These are phyloP conservation scores for Pestalotiopsis sp. DNA, from an alignment of 2,329 filamentous ascomycete genomes.

Conservation along the genomic window DNA sequence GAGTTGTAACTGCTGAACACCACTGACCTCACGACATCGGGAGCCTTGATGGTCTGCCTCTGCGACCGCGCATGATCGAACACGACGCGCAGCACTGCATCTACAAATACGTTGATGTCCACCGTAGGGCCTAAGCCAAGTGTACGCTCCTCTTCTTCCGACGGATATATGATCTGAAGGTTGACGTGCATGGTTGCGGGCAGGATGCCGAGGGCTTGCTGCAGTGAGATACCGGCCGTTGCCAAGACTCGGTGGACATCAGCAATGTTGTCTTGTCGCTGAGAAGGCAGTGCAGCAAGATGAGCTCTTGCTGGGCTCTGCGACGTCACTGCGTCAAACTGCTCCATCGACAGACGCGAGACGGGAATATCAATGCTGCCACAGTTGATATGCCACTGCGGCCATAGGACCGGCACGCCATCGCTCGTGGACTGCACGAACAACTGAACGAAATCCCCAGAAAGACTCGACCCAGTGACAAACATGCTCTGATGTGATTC, in stretches of 20 bases:
- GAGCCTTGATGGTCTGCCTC: slow-evolving; percentile 60
- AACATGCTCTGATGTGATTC: slow-evolving; percentile 84
- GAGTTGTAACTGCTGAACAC: slow-evolving; percentile 94
- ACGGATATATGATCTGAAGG: slow-evolving; percentile 88
- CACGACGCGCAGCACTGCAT: slow-evolving; percentile 79
- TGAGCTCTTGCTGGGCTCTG: slow-evolving; percentile 43
- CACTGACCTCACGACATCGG: slow-evolving; percentile 79
- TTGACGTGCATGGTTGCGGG: slow-evolving; percentile 85
- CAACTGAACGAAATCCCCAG: slow-evolving; percentile 90
- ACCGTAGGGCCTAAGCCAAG: slow-evolving; percentile 72
- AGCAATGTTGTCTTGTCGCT: slow-evolving; percentile 57
- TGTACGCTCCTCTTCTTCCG: slow-evolving; percentile 68
- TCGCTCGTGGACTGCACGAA: slow-evolving; percentile 93
- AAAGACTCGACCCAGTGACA: slow-evolving; percentile 92
- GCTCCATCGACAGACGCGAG: slow-evolving; percentile 72
- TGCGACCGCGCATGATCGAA: slow-evolving; percentile 85
- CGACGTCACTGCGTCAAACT: slow-evolving; percentile 62
- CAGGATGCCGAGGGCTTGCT: slow-evolving; percentile 74
- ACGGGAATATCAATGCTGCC: slow-evolving; percentile 81
- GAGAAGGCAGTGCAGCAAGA: slow-evolving; percentile 42
- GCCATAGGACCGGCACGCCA: slow-evolving; percentile 83
- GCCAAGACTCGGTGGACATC: slow-evolving; percentile 73
- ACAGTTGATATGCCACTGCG: slow-evolving; percentile 77
- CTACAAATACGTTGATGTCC: slow-evolving; percentile 85
- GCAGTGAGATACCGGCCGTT: slow-evolving; percentile 76